Evolutionary conservation across 2,329 filamentous ascomycete genomes (phyloP).

Genomic region (Penicillium verrucosum): DNA sequence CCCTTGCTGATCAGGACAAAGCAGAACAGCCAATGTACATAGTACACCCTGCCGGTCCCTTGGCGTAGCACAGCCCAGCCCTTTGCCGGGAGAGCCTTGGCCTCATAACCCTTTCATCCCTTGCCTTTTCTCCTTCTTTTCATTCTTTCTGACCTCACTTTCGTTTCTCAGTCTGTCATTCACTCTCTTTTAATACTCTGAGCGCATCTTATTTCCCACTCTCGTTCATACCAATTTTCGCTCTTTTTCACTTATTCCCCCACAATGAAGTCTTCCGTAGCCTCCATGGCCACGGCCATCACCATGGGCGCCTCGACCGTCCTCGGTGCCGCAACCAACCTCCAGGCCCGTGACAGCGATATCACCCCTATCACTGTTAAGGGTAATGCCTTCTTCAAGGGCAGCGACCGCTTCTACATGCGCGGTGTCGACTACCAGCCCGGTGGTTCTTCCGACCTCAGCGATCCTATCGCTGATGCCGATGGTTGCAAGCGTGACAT

Average conservation of each 20-base stretch:
- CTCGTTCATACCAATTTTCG: slow-evolving; percentile 14
- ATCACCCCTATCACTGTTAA: slow-evolving; percentile 59
- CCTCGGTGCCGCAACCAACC: slow-evolving; percentile 42
- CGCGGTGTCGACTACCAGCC: slow-evolving; percentile 62
- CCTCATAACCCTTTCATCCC: slow-evolving; percentile 17
- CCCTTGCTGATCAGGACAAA: slow-evolving; percentile 15
- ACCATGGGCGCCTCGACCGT: slow-evolving; percentile 47
- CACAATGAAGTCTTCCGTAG: slow-evolving; percentile 54
- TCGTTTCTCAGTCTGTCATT: slow-evolving; percentile 21
- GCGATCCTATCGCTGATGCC: slow-evolving; percentile 73
- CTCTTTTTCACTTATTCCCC: background rate
- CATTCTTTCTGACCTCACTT: slow-evolving; percentile 16
- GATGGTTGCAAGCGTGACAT: slow-evolving; percentile 75
- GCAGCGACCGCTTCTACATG: slow-evolving; percentile 55
- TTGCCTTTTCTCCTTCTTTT: slow-evolving; percentile 20
- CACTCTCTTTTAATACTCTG: slow-evolving; percentile 15
- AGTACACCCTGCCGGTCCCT: background rate
- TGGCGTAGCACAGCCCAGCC: slow-evolving; percentile 8
- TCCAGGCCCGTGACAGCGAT: slow-evolving; percentile 40
- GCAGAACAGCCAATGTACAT: slow-evolving; percentile 2
- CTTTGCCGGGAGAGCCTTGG: background rate
- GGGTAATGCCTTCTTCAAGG: slow-evolving; percentile 66
- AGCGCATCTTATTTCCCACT: slow-evolving; percentile 12
- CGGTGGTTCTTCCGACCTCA: slow-evolving; percentile 59
- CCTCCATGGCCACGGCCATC: slow-evolving; percentile 47